Conservation (phyloP, 345 rosid species). For the Hypericum androsaemum region DNA sequence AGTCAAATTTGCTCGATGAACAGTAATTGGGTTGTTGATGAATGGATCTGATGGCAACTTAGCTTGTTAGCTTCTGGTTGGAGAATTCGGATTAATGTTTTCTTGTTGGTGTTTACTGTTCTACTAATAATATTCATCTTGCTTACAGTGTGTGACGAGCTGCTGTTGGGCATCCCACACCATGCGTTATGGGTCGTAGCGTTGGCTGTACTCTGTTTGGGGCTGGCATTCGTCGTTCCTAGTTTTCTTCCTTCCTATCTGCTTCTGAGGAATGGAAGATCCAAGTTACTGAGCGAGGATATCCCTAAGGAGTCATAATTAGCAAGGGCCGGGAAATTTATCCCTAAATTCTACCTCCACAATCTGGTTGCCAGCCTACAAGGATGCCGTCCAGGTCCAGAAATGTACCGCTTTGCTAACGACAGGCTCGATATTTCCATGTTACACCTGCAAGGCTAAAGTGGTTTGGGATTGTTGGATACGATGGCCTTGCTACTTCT, state of each 20-base stretch:
- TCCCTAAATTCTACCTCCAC: no score
- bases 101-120: neutral
- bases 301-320: constrained; percentile 29
- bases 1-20: no score
- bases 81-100: neutral
- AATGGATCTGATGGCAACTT: no score
- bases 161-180: constrained; percentile 58
- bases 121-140: neutral
- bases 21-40: no score
- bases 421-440: no score
- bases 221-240: constrained; percentile 41
- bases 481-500: no score
- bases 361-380: no score
- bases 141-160: constrained; percentile 73
- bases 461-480: no score
- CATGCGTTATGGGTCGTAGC: constrained; percentile 59
- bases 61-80: neutral
- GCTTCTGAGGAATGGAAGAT: constrained; percentile 21
- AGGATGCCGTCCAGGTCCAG: no score
- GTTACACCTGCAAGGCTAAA: no score
- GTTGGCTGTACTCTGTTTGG: constrained; percentile 50
- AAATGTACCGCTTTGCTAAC: no score
- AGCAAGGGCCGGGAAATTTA: no score
- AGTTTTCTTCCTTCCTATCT: constrained; percentile 43
- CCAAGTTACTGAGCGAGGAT: constrained; percentile 4